Percentiles rank a stretch among this genome's conserved stretches.
Evolutionary conservation across 2,329 filamentous ascomycete species (phyloP).

Genomic region (Emydomyces testavorans): DNA sequence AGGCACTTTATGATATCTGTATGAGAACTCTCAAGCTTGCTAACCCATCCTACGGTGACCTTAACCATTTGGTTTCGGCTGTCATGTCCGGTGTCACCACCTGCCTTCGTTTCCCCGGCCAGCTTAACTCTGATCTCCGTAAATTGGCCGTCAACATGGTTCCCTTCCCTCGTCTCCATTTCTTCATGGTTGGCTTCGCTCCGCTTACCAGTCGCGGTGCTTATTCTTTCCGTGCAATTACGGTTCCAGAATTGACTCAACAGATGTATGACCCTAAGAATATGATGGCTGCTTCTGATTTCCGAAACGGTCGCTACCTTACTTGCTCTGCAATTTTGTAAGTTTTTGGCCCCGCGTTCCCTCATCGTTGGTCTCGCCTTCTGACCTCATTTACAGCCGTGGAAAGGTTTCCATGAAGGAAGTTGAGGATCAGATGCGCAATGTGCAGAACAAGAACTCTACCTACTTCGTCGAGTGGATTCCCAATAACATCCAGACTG

Average conservation of each 20-base stretch:
- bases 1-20: constrained; percentile 98
- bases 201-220: constrained; percentile 88
- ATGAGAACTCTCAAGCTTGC: constrained; percentile 98
- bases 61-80: constrained; percentile 98
- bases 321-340: constrained; percentile 97
- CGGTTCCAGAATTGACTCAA: constrained; percentile 95
- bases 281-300: constrained; percentile 99
- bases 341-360: constrained; percentile 27
- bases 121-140: constrained; percentile 99
- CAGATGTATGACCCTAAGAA: constrained; percentile 99
- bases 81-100: constrained; percentile 99
- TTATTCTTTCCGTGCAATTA: constrained; percentile 93
- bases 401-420: constrained; percentile 99
- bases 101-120: constrained; percentile 96
- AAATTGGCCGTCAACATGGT: constrained; percentile 99
- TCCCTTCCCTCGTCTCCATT: constrained; percentile 99
- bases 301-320: constrained; percentile 98
- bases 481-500: constrained; percentile 99
- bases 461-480: constrained; percentile 99
- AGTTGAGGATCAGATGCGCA: constrained; percentile 99
- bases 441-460: constrained; percentile 99
- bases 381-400: constrained; percentile 50
- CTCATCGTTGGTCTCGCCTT: neutral
- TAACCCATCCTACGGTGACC: constrained; percentile 95
- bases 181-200: constrained; percentile 99